Evolutionary conservation across 768 basidiomycete genomes (phyloP), one percentile per base, ranked within the genome.

Genomic region (Austroboletus eburneus): DNA sequence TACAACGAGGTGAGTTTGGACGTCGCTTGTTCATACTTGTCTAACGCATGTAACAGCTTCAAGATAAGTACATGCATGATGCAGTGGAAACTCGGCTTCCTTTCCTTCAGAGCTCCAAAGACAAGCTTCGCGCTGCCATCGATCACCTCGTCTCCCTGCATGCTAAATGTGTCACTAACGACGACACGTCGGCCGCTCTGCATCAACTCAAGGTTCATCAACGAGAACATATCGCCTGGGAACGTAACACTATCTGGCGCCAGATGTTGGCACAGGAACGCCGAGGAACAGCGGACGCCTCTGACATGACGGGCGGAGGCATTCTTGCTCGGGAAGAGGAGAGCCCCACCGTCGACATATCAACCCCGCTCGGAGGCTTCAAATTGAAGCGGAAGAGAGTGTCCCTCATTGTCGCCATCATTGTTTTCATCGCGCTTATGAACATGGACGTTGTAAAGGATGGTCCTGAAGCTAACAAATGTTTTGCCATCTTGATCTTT

Each of bases 161-260:
- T 63, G 76, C 92, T 18, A 85, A 87, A 56, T 91, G 95, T 52
- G 87, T 94, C 23, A 83, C 88, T 0, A 74, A 73, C 2, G 87
- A 83, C 9, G 87, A 98, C 65, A 58, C 69, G 18, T 66, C 72
- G 2, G 62, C 77, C 16, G 94, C 94, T 0, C 76, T 80, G 35
- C 83, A 88, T 54, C 89, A 95, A 61, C 78, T 99, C 37, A 81
- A 83, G 51, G 74, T 91, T 14, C 83, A 94, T 63, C 84, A 94
- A 46, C 82, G 91, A 17, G 93, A 97, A 66, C 87, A 91, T 61
- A 87, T 95, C 51, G 94, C 95, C 3, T 95, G 94, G 83, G 95
- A 98, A 60, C 80, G 96, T 25, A 93, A 98, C 60, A 99, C 96
- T 1, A 86, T 98, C 12, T 99, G 96, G 96, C 77, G 91, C 21